phyloP scores from a whole-genome alignment of 345 rosid genomes.

The Hypericum androsaemum region DNA sequence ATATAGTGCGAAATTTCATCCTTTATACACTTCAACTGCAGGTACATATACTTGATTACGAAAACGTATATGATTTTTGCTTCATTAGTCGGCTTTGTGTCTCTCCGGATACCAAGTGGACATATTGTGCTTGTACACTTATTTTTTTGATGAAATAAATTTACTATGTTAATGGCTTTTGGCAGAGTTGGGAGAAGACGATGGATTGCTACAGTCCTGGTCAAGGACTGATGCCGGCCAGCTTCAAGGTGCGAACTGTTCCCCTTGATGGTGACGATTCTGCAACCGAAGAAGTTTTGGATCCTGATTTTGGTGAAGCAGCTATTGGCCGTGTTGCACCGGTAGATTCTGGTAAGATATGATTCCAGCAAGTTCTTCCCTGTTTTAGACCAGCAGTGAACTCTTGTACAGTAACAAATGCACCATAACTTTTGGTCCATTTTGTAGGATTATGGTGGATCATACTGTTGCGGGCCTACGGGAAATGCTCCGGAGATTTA shows the following conservation, averaged over 20 bases:
- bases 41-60: too few relatives aligned
- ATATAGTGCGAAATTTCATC: constrained; percentile 77
- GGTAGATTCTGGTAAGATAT: constrained; percentile 67
- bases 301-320: constrained; percentile 94
- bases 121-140: neutral
- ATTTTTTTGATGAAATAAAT: neutral
- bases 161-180: neutral
- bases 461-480: constrained; percentile 78
- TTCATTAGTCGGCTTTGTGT: too few relatives aligned
- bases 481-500: constrained; percentile 78
- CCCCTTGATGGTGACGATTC: constrained; percentile 79
- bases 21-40: constrained; percentile 91
- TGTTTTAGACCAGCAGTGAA: neutral
- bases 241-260: constrained; percentile 81
- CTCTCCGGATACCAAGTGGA: constrained; percentile 5
- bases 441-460: constrained; percentile 92
- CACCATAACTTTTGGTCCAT: constrained; percentile 9
- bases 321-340: constrained; percentile 99
- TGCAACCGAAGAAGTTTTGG: constrained; percentile 76
- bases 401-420: neutral
- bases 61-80: too few relatives aligned
- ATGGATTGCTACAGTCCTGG: constrained; percentile 97
- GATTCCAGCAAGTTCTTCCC: neutral
- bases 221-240: constrained; percentile 94
- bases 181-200: constrained; percentile 96